Conservation (phyloP, 805 yeast species). For the Candida stauntonica region DNA sequence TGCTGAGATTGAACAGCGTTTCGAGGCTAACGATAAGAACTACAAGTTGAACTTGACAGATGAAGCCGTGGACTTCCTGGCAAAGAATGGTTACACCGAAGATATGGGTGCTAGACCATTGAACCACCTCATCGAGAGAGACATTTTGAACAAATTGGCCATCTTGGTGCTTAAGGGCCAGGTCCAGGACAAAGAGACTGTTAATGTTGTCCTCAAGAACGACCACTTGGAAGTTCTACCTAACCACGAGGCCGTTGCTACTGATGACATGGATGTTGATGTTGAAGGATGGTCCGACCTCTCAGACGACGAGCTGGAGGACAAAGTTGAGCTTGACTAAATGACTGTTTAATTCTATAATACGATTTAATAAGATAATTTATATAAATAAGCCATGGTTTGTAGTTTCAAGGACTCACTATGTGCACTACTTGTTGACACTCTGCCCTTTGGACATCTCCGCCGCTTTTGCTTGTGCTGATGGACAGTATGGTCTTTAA, state of each 20-base stretch:
- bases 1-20: constrained; percentile 79
- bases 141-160: constrained; percentile 84
- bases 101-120: constrained; percentile 97
- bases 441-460: too few relatives aligned
- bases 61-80: constrained; percentile 75
- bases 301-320: constrained; percentile 32
- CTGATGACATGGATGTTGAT: constrained; percentile 47
- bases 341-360: not conserved
- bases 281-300: constrained; percentile 57
- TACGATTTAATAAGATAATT: not conserved
- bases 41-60: constrained; percentile 69
- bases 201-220: constrained; percentile 48
- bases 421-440: not conserved
- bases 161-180: constrained; percentile 84
- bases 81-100: constrained; percentile 82
- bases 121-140: constrained; percentile 85
- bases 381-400: too few relatives aligned
- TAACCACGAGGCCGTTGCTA: constrained; percentile 61
- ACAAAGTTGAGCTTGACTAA: constrained; percentile 7
- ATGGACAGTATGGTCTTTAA: too few relatives aligned
- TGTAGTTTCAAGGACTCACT: not conserved
- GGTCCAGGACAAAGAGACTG: constrained; percentile 82
- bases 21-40: constrained; percentile 77
- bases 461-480: too few relatives aligned
- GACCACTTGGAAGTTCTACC: constrained; percentile 78